A percentile compares a stretch with the other conserved stretches of the same genome.
Evolutionary conservation across 1,284 basidiomycete species (phyloP).

Genomic region (Farysia itapuensis): DNA sequence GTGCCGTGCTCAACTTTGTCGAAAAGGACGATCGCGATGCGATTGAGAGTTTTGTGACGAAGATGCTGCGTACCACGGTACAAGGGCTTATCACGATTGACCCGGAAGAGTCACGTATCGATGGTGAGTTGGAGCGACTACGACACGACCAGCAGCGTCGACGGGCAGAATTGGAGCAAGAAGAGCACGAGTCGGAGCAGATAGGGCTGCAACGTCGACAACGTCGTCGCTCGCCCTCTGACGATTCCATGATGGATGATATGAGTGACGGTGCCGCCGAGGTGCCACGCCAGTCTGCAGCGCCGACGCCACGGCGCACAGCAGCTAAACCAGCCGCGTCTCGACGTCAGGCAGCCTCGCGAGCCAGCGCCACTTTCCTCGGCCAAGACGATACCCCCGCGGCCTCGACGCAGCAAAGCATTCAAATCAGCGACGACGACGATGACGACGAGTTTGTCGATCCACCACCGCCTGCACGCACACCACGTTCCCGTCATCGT

Average conservation of each 20-base stretch:
- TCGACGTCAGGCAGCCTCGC: conserved; percentile 2
- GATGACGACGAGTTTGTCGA: conserved; percentile 32
- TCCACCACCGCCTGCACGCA: no score
- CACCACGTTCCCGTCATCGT: not conserved
- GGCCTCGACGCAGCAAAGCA: conserved; percentile 13
- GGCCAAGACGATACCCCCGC: conserved; percentile 10
- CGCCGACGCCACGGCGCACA: no score
- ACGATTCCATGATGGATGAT: conserved; percentile 52
- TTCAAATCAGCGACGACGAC: conserved; percentile 29
- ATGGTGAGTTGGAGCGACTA: conserved; percentile 31
- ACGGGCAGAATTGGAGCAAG: conserved; percentile 2
- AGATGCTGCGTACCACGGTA: conserved; percentile 35
- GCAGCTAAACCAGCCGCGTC: not conserved
- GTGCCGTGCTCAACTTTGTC: conserved; percentile 52
- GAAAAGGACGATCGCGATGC: conserved; percentile 56
- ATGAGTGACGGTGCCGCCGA: no score
- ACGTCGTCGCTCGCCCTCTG: conserved; percentile 8
- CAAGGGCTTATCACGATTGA: conserved; percentile 34
- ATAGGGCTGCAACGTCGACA: not conserved
- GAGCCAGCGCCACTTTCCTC: conserved; percentile 10
- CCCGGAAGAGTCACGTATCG: conserved; percentile 42
- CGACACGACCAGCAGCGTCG: conserved; percentile 20
- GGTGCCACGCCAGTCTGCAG: no score
- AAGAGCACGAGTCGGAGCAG: not conserved
- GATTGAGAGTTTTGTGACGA: conserved; percentile 42